Conservation (phyloP, 306 rosid species). For the Quercus glauca region DNA sequence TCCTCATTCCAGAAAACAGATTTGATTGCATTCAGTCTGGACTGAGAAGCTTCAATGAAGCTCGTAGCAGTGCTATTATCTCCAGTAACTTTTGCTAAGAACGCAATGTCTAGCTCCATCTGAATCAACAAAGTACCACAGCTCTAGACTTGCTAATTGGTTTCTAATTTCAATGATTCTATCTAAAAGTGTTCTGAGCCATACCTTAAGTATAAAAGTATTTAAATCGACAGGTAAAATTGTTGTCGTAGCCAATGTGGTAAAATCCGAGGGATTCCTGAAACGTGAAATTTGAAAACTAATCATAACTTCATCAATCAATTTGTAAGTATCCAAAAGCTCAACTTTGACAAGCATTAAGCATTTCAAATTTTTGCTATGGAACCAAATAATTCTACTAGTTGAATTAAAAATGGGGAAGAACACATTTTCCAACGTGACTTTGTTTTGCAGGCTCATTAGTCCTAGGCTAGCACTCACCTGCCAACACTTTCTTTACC, state of each 20-base stretch:
- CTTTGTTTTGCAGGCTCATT: not conserved
- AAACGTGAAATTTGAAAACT: conserved; percentile 21
- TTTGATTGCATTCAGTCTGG: conserved; percentile 57
- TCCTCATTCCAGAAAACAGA: conserved; percentile 71
- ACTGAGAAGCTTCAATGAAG: conserved; percentile 51
- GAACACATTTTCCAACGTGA: not conserved
- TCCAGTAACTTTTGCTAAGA: conserved; percentile 67
- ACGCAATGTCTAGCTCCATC: conserved; percentile 84
- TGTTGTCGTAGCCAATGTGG: conserved; percentile 77
- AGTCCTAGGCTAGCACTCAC: not conserved
- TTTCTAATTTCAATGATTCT: conserved; percentile 2
- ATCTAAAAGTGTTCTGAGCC: conserved; percentile 18
- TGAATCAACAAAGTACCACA: conserved; percentile 33
- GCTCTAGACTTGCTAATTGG: conserved; percentile 16
- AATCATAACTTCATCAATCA: not conserved
- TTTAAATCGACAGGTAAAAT: conserved; percentile 84
- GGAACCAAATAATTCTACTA: not conserved
- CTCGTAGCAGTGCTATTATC: conserved; percentile 37
- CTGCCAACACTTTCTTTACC: not conserved
- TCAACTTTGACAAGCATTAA: not conserved
- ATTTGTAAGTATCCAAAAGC: not conserved
- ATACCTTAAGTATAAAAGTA: conserved; percentile 69
- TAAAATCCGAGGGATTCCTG: conserved; percentile 65
- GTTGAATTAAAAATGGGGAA: not conserved
- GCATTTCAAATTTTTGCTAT: not conserved